Conservation (phyloP, 2,329 filamentous ascomycete species). For the Fusarium subtropicale region DNA sequence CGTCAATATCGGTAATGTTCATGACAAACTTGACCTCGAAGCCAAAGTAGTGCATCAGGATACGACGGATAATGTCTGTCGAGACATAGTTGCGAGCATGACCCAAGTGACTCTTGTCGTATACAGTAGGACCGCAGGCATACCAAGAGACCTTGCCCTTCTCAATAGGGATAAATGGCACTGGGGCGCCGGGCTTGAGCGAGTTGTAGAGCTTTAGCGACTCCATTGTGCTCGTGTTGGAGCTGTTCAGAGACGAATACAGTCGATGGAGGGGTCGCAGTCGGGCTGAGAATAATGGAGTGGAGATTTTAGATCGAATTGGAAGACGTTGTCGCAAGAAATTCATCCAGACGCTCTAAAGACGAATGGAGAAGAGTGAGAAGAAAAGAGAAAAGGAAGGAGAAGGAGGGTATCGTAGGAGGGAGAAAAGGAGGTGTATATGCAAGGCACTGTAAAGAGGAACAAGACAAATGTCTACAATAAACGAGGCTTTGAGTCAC, state of each 20-base stretch:
- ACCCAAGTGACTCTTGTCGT: conserved; percentile 83
- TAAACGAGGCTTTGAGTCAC: conserved; percentile 37
- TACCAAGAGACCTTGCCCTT: conserved; percentile 83
- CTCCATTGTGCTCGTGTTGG: conserved; percentile 56
- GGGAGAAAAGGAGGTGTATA: conserved; percentile 30
- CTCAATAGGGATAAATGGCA: conserved; percentile 79
- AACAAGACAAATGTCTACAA: conserved; percentile 38
- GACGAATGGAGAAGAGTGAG: conserved; percentile 18
- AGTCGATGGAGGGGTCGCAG: conserved; percentile 47
- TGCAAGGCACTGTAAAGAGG: conserved; percentile 5
- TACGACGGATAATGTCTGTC: conserved; percentile 87
- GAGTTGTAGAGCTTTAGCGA: conserved; percentile 83
- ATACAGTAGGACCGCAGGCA: conserved; percentile 87
- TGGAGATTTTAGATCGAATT: conserved; percentile 43
- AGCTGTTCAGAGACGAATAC: conserved; percentile 49
- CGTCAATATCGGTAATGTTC: conserved; percentile 90
- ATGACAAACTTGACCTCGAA: conserved; percentile 89
- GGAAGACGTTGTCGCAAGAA: conserved; percentile 50
- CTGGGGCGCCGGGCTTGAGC: conserved; percentile 76
- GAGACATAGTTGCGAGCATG: conserved; percentile 93
- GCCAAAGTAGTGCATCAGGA: conserved; percentile 84
- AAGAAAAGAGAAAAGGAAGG: conserved; percentile 26
- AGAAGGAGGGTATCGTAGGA: conserved; percentile 26
- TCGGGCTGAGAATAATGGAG: conserved; percentile 45
- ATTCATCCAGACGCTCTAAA: conserved; percentile 51